Conservation (phyloP, 495 filamentous ascomycete genomes). For the Cercophora newfieldiana region DNA sequence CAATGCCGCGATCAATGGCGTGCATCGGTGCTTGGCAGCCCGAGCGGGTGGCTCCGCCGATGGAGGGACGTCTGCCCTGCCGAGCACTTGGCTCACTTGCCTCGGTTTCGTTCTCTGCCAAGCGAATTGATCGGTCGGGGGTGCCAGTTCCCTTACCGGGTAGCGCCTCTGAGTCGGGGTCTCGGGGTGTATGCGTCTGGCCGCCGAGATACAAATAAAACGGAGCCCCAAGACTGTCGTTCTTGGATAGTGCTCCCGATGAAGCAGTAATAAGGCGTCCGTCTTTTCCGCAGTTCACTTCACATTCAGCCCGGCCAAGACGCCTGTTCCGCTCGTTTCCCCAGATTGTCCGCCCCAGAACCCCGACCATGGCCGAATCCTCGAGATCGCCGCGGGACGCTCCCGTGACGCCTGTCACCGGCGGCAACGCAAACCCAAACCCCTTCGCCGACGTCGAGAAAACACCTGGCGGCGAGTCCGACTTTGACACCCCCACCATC, state of each 20-base stretch:
- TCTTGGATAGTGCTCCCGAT: not conserved
- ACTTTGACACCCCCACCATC: conserved; percentile 30
- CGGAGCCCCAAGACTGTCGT: not conserved
- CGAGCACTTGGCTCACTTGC: not conserved
- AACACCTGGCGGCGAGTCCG: conserved; percentile 20
- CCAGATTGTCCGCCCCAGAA: not conserved
- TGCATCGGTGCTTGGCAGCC: not conserved
- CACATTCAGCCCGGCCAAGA: not conserved
- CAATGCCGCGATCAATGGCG: not conserved
- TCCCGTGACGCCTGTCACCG: not conserved
- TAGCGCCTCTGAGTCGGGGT: not conserved
- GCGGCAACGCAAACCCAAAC: no score
- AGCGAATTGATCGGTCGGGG: not conserved
- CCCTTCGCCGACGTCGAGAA: conserved; percentile 27
- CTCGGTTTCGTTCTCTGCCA: conserved; percentile 7
- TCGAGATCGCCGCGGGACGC: conserved; percentile 13
- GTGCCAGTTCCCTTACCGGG: not conserved
- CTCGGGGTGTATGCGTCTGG: not conserved
- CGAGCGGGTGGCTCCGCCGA: conserved; percentile 7
- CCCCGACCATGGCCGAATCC: conserved; percentile 24
- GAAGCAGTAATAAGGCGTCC: not conserved
- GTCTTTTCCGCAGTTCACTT: not conserved
- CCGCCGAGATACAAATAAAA: not conserved
- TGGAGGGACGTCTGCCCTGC: not conserved
- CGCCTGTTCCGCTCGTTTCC: not conserved